Base-by-base conservation (phyloP, 768 basidiomycete genomes). In the Suillus brevipes region DNA sequence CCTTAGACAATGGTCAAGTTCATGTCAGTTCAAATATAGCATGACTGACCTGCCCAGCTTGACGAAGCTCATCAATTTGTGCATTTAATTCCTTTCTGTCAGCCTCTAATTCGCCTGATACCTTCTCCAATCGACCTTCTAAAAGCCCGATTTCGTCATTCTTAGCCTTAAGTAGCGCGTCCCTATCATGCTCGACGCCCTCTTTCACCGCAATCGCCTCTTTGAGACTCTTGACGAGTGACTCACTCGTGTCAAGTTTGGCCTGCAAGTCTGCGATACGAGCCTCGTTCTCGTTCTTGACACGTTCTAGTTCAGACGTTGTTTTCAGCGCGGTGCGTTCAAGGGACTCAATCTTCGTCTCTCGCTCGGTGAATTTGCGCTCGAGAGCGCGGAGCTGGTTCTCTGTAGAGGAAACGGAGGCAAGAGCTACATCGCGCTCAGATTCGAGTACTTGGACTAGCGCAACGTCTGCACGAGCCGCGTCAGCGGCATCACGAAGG, bases 31-130 rank as follows among this genome's bases (percentile, higher is more conserved):
- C 23, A 58, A 47, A 59, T 13, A 37, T 20, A 36, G 55, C 59
- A 28, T 14, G 25, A 66, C 82, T 69, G 71, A 93, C 94, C 82
- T 96, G 93, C 42, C 96, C 96, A 31, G 96, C 97, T 67, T 85
- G 82, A 38, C 94, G 84, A 49, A 99, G 83, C 72, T 95, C 92
- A 63, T 97, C 91, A 1, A 97, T 87, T 69, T 95, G 90, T 0
- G 72, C 75, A 14, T 83, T 83, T 42, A 97, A 79, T 69, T 95
- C 93, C 53, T 75, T 79, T 52, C 87, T 83, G 68, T 94, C 92
- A 12, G 83, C 74, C 37, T 83, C 83, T 4, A 83, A 75, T 47
- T 87, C 85, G 9, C 66, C 45, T n/a, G 80, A 78, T 18, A 80
- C 77, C 66, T 78, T 80, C 70, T 80, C 79, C 10, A 85, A 75